Conservation (phyloP, 2,329 filamentous ascomycete species). For the Volutella citrinella region DNA sequence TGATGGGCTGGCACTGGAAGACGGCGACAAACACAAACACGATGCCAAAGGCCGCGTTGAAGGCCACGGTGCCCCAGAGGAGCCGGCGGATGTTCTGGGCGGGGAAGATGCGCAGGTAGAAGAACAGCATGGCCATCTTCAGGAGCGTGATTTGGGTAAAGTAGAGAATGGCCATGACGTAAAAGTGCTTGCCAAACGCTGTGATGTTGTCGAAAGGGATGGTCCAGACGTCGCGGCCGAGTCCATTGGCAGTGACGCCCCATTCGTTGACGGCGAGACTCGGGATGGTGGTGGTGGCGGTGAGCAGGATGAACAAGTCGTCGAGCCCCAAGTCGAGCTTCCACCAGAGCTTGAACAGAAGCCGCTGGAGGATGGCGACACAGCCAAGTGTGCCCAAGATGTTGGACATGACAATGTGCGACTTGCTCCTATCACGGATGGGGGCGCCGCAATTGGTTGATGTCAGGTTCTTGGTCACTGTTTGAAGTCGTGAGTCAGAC, state of each 20-base stretch:
- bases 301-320: slow-evolving; percentile 33
- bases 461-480: slow-evolving; percentile 27
- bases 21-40: slow-evolving; percentile 41
- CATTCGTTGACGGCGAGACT: slow-evolving; percentile 28
- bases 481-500: too few relatives aligned
- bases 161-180: slow-evolving; percentile 42
- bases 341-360: slow-evolving; percentile 32
- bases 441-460: slow-evolving; percentile 25
- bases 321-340: slow-evolving; percentile 36
- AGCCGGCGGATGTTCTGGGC: slow-evolving; percentile 33
- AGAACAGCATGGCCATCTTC: slow-evolving; percentile 51
- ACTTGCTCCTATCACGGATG: slow-evolving; percentile 28
- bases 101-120: slow-evolving; percentile 56
- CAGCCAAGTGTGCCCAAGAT: slow-evolving; percentile 33
- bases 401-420: slow-evolving; percentile 33
- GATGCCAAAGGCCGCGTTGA: slow-evolving; percentile 38
- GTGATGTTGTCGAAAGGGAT: slow-evolving; percentile 39
- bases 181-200: slow-evolving; percentile 41
- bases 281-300: slow-evolving; percentile 26
- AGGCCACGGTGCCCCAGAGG: slow-evolving; percentile 40
- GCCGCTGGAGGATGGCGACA: slow-evolving; percentile 40
- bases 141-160: slow-evolving; percentile 44
- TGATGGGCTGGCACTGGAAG: slow-evolving; percentile 51
- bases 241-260: slow-evolving; percentile 36
- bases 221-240: slow-evolving; percentile 52